Conservation (phyloP, 495 filamentous ascomycete genomes). For the Penicillium turbatum region DNA sequence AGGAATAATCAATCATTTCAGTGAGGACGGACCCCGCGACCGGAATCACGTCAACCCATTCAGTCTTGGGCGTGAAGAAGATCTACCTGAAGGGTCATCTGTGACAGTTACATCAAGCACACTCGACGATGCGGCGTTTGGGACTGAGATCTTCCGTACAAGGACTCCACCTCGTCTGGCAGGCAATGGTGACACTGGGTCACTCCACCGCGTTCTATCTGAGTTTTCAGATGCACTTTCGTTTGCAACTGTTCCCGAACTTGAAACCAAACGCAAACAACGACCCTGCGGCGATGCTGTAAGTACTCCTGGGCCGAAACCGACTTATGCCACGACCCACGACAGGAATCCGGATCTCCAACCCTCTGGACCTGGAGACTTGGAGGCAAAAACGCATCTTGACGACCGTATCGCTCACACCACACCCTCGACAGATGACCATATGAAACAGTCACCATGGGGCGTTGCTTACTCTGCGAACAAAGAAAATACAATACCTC, state of each 20-base stretch:
- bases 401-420: neutral
- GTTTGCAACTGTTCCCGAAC: neutral
- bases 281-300: neutral
- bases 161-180: constrained; percentile 11
- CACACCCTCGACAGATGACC: neutral
- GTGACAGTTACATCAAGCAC: constrained; percentile 25
- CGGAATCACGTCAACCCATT: neutral
- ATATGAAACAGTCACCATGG: neutral
- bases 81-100: neutral
- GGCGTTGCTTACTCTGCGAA: neutral
- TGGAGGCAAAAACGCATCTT: neutral
- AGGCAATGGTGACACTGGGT: neutral
- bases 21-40: neutral
- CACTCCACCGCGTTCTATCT: neutral
- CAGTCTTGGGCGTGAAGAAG: neutral
- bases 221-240: neutral
- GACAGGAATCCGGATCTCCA: neutral
- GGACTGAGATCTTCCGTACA: constrained; percentile 30
- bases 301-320: neutral
- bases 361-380: neutral
- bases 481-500: neutral
- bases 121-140: constrained; percentile 33
- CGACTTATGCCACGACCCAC: neutral
- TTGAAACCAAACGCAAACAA: neutral
- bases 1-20: constrained; percentile 23